Evolutionary conservation across 108 stramenopile species (phyloP), one percentile per base, ranked within the genome.

Genomic region (Fistulifera solaris): DNA sequence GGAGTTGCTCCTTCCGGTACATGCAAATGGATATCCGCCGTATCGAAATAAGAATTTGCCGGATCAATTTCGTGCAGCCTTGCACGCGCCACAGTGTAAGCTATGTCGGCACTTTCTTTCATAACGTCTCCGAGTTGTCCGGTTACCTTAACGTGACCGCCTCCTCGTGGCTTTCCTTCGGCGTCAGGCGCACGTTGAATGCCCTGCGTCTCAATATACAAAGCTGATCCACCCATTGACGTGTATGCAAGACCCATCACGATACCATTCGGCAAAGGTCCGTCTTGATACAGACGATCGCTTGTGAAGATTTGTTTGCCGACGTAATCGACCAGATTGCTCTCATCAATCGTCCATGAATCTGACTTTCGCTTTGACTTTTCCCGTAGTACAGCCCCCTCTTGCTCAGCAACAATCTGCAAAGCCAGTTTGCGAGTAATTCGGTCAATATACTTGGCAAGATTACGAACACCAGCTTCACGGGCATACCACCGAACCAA

Each of bases 1-100:
- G 95, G 94, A 28, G 96, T 98, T 7, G 96, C 95, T 16, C 96
- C 98, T 68, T 99, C 98, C 4, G 98, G 98, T n/a, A 99, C 96
- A 66, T 99, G 98, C 82, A 98, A 78, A 61, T 99, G 98, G 23
- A 99, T 66, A 44, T 96, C 89, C 17, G 61, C 73, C 38, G 65
- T 73, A 52, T 96, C 91, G 54, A 88, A 93, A 50, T 68, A 93
- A 18, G 65, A 27, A 62, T 84, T 88, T 11, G 51, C 19, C 17
- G 72, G 75, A 23, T 83, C 75, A 52, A 82, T 61, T 8, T 81
- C 78, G 23, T 76, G 67, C 23, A 97, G 59, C 24, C 85, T 54
- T 38, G 83, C 71, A 26, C 95, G 75, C n/a, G 96, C 94, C 7
- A 94, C 89, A 6, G 96, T 94, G 62, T 95, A 85, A 0, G 96